phyloP scores from a whole-genome alignment of 192 early-diverging fungal genomes.

The Mycoemilia scoparia region DNA sequence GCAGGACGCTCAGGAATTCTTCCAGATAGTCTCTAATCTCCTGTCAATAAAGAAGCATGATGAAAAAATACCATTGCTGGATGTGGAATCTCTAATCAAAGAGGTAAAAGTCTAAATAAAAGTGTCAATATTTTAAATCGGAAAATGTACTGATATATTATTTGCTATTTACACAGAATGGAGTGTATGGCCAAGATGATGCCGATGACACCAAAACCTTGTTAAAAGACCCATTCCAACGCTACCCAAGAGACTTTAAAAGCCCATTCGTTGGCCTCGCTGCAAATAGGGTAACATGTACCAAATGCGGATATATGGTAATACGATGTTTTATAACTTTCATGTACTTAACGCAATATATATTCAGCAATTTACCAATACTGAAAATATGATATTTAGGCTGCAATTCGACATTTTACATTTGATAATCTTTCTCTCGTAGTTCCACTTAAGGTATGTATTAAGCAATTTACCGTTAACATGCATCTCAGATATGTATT shows the following conservation, averaged over 20 bases:
- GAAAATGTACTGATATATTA: no score
- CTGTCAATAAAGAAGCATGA: constrained; percentile 14
- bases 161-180: no score
- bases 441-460: constrained; percentile 29
- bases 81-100: constrained; percentile 10
- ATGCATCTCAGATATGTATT: no score
- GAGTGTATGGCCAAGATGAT: no score
- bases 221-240: no score
- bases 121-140: no score
- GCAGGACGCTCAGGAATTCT: constrained; percentile 45
- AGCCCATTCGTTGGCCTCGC: constrained; percentile 34
- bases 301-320: constrained; percentile 51
- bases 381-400: no score
- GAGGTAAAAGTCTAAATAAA: neutral
- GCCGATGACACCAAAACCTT: no score
- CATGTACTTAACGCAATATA: neutral
- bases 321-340: constrained; percentile 1
- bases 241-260: no score
- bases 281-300: constrained; percentile 48
- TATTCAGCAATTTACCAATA: neutral
- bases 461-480: constrained; percentile 2
- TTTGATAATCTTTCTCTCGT: constrained; percentile 53
- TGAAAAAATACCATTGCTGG: constrained; percentile 12
- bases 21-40: constrained; percentile 33
- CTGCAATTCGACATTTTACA: constrained; percentile 51